Evolutionary conservation across 164 flowering plant genomes (phyloP).

Genomic region (Taxillus chinensis): DNA sequence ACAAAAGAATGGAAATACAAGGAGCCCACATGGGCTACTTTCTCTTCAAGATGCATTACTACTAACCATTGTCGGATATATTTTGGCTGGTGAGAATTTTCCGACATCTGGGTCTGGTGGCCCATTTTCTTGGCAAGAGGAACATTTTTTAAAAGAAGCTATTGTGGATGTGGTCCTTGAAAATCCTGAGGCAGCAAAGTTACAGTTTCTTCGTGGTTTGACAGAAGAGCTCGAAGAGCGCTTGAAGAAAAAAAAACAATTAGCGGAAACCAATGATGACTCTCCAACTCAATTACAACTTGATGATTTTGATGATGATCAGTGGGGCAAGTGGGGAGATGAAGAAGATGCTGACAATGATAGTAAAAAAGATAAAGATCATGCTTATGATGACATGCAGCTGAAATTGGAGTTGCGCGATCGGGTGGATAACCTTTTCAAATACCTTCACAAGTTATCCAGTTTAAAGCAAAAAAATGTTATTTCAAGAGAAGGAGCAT

Average conservation of each 20-base stretch:
- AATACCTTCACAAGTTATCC: conserved; percentile 69
- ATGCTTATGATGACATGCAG: conserved; percentile 63
- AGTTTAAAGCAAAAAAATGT: conserved; percentile 36
- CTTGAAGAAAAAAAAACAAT: conserved; percentile 20
- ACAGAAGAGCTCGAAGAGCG: conserved; percentile 65
- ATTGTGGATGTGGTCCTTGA: conserved; percentile 77
- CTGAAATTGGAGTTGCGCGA: conserved; percentile 85
- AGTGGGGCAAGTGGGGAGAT: conserved; percentile 93
- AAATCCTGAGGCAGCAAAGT: conserved; percentile 48
- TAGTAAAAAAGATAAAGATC: conserved; percentile 23
- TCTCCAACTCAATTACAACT: conserved; percentile 21
- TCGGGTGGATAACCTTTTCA: conserved; percentile 80
- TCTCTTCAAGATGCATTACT: conserved; percentile 74
- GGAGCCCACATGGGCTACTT: conserved; percentile 40
- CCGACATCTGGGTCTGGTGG: conserved; percentile 79
- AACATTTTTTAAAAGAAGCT: conserved; percentile 77
- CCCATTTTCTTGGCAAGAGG: conserved; percentile 99
- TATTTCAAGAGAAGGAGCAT: conserved; percentile 30
- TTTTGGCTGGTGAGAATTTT: conserved; percentile 92
- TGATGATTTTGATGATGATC: conserved; percentile 81
- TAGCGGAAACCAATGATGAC: conserved; percentile 31
- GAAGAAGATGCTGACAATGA: conserved; percentile 42
- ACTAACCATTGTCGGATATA: conserved; percentile 61
- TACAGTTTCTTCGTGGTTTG: conserved; percentile 72
- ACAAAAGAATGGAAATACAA: conserved; percentile 16